Base-by-base conservation (phyloP, 805 yeast genomes). In the Saccharomycopsis sp. region DNA sequence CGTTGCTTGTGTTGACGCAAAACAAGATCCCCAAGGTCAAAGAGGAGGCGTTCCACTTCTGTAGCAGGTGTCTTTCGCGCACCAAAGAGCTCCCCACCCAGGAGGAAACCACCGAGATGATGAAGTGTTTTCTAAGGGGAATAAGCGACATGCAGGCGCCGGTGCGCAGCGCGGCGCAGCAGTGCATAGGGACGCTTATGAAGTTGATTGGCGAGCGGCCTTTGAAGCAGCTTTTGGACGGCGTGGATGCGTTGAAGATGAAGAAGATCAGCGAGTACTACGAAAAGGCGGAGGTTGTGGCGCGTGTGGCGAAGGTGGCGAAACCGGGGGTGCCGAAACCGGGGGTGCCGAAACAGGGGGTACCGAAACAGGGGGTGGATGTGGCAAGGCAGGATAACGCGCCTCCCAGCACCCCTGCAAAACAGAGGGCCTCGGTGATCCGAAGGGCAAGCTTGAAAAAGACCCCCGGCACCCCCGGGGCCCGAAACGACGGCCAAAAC, bases 11-110 rank as follows among this genome's bases (percentile, higher is more conserved):
- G 1, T 44, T 55, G 50, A 24, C 37, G 18, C 75, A 74, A 47
- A 89, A 88, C 70, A 90, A 88, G 70, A 87, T 89, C 1, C 97
- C 98, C 0, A 94, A 84, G 65, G 81, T 89, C 29, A 84, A 84
- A 65, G 79, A 85, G 53, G 90, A 90, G 56, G 71, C 87, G n/a
- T 77, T 87, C 7, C 80, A 78, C 62, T 87, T 78, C 64, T 73
- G 91, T 34, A 79, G 79, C 47, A 77, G 88, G 63, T 81, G 91
- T 65, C 73, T 92, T 63, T 75, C 78, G 21, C 71, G 73, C 20
- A 76, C 89, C 0, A 66, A 69, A 15, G 61, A 61, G 0, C 65
- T 77, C 0, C 95, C 95, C 3, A 71, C 71, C 2, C 67, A 73
- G 14, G 62, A 70, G 0, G 90, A 87, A 56, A 67, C 84, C 51